Percentiles rank a stretch among this genome's conserved stretches.
Evolutionary conservation across 331 rosid species (phyloP).

Genomic region (Spiraea crenata): DNA sequence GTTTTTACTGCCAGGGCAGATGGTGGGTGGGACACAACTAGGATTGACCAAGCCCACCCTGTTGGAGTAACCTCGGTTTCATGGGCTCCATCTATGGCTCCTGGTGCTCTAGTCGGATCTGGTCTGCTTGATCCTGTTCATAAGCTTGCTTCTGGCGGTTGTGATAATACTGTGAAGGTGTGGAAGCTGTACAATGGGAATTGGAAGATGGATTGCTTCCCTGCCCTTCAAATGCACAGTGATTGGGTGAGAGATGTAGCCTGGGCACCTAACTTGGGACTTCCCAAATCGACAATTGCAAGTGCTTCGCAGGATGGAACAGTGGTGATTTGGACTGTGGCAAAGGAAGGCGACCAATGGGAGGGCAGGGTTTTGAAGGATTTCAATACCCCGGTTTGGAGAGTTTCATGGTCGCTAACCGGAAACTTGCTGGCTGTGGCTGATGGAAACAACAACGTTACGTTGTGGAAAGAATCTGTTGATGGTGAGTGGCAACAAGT

Average conservation of each 20-base stretch:
- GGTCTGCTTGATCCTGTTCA: slow-evolving; percentile 37
- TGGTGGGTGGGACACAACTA: slow-evolving; percentile 50
- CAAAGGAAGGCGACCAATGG: slow-evolving; percentile 52
- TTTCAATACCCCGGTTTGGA: slow-evolving; percentile 46
- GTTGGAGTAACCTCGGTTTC: slow-evolving; percentile 53
- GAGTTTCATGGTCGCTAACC: slow-evolving; percentile 52
- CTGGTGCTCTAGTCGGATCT: slow-evolving; percentile 46
- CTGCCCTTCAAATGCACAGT: slow-evolving; percentile 41
- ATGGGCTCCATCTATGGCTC: slow-evolving; percentile 48
- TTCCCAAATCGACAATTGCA: slow-evolving; percentile 47
- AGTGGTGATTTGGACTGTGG: slow-evolving; percentile 43
- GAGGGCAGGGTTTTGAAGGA: slow-evolving; percentile 41
- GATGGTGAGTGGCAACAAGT: slow-evolving; percentile 53
- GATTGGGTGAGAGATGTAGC: slow-evolving; percentile 52
- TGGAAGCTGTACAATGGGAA: slow-evolving; percentile 45
- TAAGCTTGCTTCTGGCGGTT: slow-evolving; percentile 50
- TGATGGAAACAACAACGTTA: slow-evolving; percentile 37
- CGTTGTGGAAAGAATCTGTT: slow-evolving; percentile 52
- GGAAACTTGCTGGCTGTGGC: slow-evolving; percentile 51
- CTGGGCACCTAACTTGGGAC: slow-evolving; percentile 56
- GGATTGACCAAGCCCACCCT: slow-evolving; percentile 51
- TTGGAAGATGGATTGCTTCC: slow-evolving; percentile 49
- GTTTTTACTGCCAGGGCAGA: slow-evolving; percentile 42
- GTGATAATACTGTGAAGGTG: slow-evolving; percentile 48
- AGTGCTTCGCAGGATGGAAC: slow-evolving; percentile 52